Conservation (phyloP, 495 filamentous ascomycete genomes). For the Aspergillus haitiensis region DNA sequence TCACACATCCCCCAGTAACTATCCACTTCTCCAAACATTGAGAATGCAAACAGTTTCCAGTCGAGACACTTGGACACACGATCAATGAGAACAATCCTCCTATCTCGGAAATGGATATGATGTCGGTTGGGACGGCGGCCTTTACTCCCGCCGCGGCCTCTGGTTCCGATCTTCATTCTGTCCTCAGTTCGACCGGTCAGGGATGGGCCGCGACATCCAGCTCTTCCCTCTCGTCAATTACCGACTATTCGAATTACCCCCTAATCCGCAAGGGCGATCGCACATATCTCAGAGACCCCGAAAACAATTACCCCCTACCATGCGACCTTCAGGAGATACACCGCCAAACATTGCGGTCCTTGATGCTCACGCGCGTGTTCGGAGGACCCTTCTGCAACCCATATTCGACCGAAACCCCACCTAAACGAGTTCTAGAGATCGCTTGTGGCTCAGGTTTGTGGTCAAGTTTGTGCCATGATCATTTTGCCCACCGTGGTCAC, state of each 20-base stretch:
- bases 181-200: conserved; percentile 35
- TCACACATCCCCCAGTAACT: conserved; percentile 12
- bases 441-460: conserved; percentile 89
- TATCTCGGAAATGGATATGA: conserved; percentile 37
- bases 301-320: conserved; percentile 77
- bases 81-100: conserved; percentile 29
- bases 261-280: conserved; percentile 75
- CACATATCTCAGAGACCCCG: conserved; percentile 75
- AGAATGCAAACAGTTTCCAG: conserved; percentile 36
- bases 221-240: conserved; percentile 40
- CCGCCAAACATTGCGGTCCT: conserved; percentile 79
- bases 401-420: conserved; percentile 61
- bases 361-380: conserved; percentile 77
- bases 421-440: conserved; percentile 77
- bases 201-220: conserved; percentile 39
- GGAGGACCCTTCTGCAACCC: conserved; percentile 77
- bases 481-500: conserved; percentile 64
- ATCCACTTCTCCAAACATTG: conserved; percentile 16
- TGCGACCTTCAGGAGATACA: conserved; percentile 87
- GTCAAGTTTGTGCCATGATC: conserved; percentile 80
- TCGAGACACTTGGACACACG: conserved; percentile 26
- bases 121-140: conserved; percentile 33
- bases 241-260: conserved; percentile 54
- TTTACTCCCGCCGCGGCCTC: conserved; percentile 34
- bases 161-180: conserved; percentile 44